Conservation (phyloP, 179 eudicot genomes). For the Spinacia oleracea region DNA sequence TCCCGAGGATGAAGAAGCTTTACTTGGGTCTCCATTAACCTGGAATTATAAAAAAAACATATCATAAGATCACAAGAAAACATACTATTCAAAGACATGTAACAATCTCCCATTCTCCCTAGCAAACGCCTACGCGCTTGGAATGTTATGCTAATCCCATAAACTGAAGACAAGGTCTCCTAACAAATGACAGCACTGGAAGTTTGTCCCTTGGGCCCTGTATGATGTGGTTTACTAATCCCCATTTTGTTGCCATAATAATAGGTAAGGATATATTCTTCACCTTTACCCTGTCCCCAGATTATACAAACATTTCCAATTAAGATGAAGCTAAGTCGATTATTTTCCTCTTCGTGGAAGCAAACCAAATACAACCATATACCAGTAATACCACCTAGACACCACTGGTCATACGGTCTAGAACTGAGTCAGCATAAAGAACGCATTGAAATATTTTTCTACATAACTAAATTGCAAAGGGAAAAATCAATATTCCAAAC, state of each 20-base stretch:
- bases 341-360: neutral
- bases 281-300: neutral
- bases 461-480: too few relatives aligned
- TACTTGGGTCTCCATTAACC: slow-evolving; percentile 40
- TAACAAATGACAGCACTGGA: neutral
- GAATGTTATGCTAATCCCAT: neutral
- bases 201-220: neutral
- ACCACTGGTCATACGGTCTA: neutral
- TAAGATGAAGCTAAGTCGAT: neutral
- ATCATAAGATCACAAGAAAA: slow-evolving; percentile 11
- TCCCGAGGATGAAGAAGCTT: slow-evolving; percentile 49
- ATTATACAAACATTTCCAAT: slow-evolving; percentile 9
- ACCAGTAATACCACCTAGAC: neutral
- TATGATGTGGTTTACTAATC: neutral
- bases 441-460: neutral
- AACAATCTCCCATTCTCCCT: neutral
- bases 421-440: neutral
- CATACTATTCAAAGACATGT: neutral
- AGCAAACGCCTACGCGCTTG: neutral
- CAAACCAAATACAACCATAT: neutral
- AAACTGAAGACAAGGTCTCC: neutral
- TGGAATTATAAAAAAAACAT: slow-evolving; percentile 22
- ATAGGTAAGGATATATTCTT: neutral
- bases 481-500: neutral
- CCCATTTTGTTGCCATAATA: neutral